phyloP scores from a whole-genome alignment of 2,329 filamentous ascomycete genomes.

The Nemania abortiva region DNA sequence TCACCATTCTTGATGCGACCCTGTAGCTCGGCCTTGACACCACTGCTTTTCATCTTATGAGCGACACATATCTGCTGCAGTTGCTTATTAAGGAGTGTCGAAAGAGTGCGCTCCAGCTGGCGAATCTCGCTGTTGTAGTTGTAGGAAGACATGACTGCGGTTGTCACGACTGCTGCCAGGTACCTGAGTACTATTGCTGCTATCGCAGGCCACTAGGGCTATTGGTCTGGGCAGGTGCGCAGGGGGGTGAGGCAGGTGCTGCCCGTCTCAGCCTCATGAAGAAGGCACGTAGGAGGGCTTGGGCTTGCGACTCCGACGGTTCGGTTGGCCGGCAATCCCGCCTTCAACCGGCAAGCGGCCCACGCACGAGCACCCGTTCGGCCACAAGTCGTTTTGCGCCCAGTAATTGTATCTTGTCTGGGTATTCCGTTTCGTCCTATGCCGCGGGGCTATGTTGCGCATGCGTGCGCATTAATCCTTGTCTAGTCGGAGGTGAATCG shows the following conservation, averaged over 20 bases:
- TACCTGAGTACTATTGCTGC: background rate
- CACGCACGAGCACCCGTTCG: slow-evolving; percentile 1
- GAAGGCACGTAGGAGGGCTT: slow-evolving; percentile 40
- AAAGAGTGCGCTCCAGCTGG: slow-evolving; percentile 59
- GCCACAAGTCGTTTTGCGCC: background rate
- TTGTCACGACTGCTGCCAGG: background rate
- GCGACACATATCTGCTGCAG: slow-evolving; percentile 81
- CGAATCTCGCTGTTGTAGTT: slow-evolving; percentile 55
- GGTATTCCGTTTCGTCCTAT: background rate
- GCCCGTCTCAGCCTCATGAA: slow-evolving; percentile 45
- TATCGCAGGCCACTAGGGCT: slow-evolving; percentile 26
- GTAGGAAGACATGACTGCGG: slow-evolving; percentile 43
- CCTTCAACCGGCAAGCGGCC: background rate
- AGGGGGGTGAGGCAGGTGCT: slow-evolving; percentile 26
- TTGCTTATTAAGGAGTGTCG: slow-evolving; percentile 68
- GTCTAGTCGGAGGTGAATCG: background rate
- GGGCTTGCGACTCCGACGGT: slow-evolving; percentile 5
- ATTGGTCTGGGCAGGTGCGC: slow-evolving; percentile 44
- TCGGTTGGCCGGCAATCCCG: background rate
- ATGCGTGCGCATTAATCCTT: slow-evolving; percentile 12
- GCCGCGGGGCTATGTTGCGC: background rate
- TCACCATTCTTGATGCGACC: slow-evolving; percentile 81
- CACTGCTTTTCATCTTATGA: slow-evolving; percentile 81
- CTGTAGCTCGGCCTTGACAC: slow-evolving; percentile 87
- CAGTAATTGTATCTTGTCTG: background rate